Base-by-base conservation (phyloP, 1,139 yeast genomes). In the Diutina ranongensis region DNA sequence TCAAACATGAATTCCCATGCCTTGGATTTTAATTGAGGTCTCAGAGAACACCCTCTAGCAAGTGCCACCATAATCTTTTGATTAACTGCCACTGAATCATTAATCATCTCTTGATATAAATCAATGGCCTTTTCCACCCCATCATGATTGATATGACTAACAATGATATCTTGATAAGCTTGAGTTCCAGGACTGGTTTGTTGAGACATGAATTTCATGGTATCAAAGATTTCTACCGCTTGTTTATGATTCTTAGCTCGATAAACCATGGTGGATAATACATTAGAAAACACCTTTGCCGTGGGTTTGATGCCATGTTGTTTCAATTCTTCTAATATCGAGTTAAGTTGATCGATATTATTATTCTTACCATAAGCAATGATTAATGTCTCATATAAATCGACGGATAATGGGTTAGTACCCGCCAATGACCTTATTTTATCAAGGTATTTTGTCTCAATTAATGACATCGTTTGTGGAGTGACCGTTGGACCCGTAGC, bases 1-100 rank as follows among this genome's bases (percentile, higher is more conserved):
- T 83, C 81, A 50, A 83, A 71, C 48, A 89, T 75, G 54, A 76
- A 82, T 46, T 77, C 76, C 97, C 97, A 92, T 0, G 95, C 88
- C 52, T 72, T 68, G 45, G 65, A 55, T 25, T 71, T 65, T 46
- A 77, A 68, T 31, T 65, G 64, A 13, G 62, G 63, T 40, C 80
- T 67, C 5, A 74, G 70, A 1, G 83, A 65, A 58, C 96, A 88
- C 0, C 94, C 89, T 51, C 75, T 72, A 0, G 95, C 92, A 45
- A 89, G 63, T 0, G 80, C 74, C 35, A 78, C 73, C 54, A 79
- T 68, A 1, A 86, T 78, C 31, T 65, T 71, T 18, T 71, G 74
- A 41, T 64, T 67, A 7, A 61, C 40, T 1, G 58, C 61, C 2
- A 66, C 51, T 16, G 54, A 52, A 1, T 59, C 57, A 1, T 50